These are phyloP conservation scores for Saccharomyces eubayanus DNA, from an alignment of 805 yeast species.

Conservation along the genomic window DNA sequence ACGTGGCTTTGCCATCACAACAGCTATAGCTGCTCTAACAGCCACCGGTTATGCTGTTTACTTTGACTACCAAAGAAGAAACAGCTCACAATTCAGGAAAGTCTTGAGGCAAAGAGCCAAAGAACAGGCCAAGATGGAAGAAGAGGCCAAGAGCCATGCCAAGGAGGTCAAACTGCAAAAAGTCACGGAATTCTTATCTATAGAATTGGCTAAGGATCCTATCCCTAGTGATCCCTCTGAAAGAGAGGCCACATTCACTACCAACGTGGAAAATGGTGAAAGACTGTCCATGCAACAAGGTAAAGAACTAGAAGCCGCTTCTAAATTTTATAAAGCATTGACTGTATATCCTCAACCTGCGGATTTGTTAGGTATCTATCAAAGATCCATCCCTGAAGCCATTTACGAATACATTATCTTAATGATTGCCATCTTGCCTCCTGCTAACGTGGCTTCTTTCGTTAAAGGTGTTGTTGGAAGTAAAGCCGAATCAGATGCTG, in stretches of 20 bases:
- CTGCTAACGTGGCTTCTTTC: constrained; percentile 64
- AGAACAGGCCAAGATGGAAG: constrained; percentile 50
- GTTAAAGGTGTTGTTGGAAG: constrained; percentile 32
- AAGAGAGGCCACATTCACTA: constrained; percentile 73
- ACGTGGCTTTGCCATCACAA: constrained; percentile 29
- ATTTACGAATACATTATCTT: constrained; percentile 76
- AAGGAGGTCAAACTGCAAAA: constrained; percentile 53
- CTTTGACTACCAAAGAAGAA: constrained; percentile 89
- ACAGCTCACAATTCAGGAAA: constrained; percentile 72
- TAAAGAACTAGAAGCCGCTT: constrained; percentile 73
- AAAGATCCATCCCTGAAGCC: constrained; percentile 74
- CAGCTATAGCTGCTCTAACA: constrained; percentile 44
- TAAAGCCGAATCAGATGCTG: constrained; percentile 13
- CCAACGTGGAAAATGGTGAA: constrained; percentile 80
- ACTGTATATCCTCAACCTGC: constrained; percentile 92
- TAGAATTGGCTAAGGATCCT: constrained; percentile 63
- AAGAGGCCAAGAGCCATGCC: constrained; percentile 46
- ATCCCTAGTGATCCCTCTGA: constrained; percentile 60
- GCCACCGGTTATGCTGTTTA: constrained; percentile 69
- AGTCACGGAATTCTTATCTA: constrained; percentile 52
- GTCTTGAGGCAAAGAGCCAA: constrained; percentile 54
- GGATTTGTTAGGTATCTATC: constrained; percentile 81
- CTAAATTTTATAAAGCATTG: constrained; percentile 87
- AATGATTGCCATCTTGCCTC: constrained; percentile 89
- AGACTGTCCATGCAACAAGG: constrained; percentile 59